Evolutionary conservation across 345 rosid genomes (phyloP).

Genomic region (Populus alba): DNA sequence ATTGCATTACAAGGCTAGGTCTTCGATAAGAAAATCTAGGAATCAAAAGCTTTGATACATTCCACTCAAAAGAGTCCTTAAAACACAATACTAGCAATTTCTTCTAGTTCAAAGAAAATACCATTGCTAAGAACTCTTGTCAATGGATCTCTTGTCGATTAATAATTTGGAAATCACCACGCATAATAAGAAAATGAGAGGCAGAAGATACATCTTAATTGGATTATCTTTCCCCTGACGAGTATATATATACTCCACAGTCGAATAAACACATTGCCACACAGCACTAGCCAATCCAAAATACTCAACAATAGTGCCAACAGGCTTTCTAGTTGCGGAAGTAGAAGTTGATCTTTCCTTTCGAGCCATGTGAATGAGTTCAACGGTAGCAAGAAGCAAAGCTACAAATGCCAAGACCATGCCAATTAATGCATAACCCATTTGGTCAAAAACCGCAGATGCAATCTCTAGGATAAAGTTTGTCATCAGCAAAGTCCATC

Average conservation of each 20-base stretch:
- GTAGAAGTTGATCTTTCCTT: background rate
- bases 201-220: background rate
- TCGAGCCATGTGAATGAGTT: background rate
- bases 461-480: slow-evolving; percentile 2
- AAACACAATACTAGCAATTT: no score
- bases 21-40: no score
- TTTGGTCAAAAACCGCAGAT: slow-evolving; percentile 1
- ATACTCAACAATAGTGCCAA: background rate
- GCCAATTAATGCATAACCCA: background rate
- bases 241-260: no score
- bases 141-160: no score
- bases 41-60: no score
- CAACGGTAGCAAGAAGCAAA: background rate
- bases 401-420: background rate
- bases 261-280: no score
- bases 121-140: no score
- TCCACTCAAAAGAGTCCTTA: no score
- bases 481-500: background rate
- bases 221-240: background rate
- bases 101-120: no score
- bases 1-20: no score
- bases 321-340: background rate
- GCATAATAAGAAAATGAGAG: background rate
- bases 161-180: background rate
- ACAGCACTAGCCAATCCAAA: background rate